Evolutionary conservation across 2,329 filamentous ascomycete species (phyloP).

Genomic region (Calonectria pseudoreteaudii): DNA sequence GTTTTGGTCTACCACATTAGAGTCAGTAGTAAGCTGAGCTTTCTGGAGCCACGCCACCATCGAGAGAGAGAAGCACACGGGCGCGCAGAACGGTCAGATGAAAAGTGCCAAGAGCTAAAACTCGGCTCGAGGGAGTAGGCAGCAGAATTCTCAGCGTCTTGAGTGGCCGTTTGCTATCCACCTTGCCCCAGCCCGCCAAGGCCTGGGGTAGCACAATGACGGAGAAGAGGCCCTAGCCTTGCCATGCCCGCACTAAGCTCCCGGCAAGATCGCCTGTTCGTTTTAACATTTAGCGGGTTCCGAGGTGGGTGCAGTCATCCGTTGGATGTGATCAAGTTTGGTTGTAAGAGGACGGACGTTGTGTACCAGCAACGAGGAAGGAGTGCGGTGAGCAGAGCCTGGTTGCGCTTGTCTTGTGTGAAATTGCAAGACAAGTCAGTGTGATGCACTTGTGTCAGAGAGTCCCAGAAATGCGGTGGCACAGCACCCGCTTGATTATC

Average conservation of each 20-base stretch:
- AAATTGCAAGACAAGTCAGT: background rate
- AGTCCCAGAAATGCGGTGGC: background rate
- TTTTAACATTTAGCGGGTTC: background rate
- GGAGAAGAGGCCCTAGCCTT: background rate
- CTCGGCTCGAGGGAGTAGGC: conserved; percentile 35
- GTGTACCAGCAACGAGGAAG: background rate
- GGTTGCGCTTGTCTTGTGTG: background rate
- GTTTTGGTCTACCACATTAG: background rate
- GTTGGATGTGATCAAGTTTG: background rate
- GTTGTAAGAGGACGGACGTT: background rate
- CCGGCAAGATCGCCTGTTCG: background rate
- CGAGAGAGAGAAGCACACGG: background rate
- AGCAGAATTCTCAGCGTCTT: conserved; percentile 45
- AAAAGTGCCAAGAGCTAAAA: background rate
- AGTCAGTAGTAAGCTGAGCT: background rate
- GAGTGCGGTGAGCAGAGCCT: background rate
- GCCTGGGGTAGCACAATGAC: background rate
- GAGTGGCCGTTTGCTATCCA: conserved; percentile 37
- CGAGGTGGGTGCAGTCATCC: background rate
- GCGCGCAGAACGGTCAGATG: conserved; percentile 2
- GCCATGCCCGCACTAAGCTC: background rate
- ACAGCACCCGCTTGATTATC: background rate
- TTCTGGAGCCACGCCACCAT: conserved; percentile 5
- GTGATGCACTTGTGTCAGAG: background rate
- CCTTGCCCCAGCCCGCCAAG: conserved; percentile 16